Conservation (phyloP, 139 green algal genomes). For the Coccomyxa sp. region DNA sequence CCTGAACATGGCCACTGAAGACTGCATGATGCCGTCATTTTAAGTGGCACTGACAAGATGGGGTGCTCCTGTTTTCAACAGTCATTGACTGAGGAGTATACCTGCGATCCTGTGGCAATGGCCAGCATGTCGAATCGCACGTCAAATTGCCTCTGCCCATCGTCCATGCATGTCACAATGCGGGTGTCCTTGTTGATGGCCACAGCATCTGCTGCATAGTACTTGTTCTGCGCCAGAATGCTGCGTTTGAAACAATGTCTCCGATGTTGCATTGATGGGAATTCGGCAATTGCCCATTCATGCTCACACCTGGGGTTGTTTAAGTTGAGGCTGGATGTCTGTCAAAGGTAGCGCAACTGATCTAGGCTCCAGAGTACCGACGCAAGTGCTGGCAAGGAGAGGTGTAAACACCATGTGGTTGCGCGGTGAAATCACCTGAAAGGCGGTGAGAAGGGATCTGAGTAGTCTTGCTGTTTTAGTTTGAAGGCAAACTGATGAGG, state of each 20-base stretch:
- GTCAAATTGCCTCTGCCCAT: constrained; percentile 41
- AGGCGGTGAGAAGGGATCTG: neutral
- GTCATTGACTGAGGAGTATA: neutral
- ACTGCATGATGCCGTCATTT: neutral
- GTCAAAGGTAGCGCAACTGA: constrained; percentile 42
- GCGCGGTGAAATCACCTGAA: constrained; percentile 53
- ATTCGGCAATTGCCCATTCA: neutral
- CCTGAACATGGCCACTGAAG: constrained; percentile 43
- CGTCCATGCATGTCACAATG: constrained; percentile 38
- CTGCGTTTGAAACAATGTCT: neutral
- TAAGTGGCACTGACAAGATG: neutral
- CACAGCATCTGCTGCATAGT: constrained; percentile 6
- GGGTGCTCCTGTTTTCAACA: neutral
- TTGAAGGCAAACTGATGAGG: neutral
- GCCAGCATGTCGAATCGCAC: constrained; percentile 74
- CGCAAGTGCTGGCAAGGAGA: constrained; percentile 65
- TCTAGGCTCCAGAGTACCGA: constrained; percentile 78
- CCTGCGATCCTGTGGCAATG: constrained; percentile 66
- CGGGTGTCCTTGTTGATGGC: constrained; percentile 30
- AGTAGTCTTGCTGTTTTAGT: neutral
- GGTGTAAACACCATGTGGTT: constrained; percentile 90
- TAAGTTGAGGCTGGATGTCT: constrained; percentile 67
- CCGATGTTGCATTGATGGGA: too few relatives aligned
- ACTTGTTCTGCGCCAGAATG: neutral
- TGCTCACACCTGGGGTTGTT: constrained; percentile 13